Evolutionary conservation across 2,329 filamentous ascomycete genomes (phyloP).

Genomic region (Alternaria arborescens): DNA sequence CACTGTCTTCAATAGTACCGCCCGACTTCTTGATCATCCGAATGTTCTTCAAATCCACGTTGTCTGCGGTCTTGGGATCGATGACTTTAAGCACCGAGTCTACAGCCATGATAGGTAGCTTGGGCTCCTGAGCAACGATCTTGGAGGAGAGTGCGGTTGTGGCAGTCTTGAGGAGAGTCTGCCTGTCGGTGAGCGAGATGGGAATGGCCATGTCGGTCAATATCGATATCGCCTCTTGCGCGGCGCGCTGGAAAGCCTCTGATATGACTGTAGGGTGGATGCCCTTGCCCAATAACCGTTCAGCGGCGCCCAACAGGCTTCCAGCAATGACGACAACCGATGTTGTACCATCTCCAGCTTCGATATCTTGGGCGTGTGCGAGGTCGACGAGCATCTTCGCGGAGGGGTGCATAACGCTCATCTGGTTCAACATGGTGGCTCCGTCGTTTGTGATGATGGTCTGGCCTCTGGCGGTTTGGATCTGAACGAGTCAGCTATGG

Average conservation of each 20-base stretch:
- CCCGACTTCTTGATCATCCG: constrained; percentile 97
- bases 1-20: constrained; percentile 97
- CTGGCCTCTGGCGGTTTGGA: constrained; percentile 93
- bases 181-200: constrained; percentile 85
- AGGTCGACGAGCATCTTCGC: constrained; percentile 99
- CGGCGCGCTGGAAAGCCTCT: constrained; percentile 95
- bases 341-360: constrained; percentile 97
- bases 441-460: constrained; percentile 99
- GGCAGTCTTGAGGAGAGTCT: constrained; percentile 92
- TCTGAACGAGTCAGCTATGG: constrained; percentile 57
- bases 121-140: constrained; percentile 97
- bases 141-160: constrained; percentile 98
- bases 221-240: constrained; percentile 84
- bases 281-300: constrained; percentile 84
- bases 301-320: constrained; percentile 90
- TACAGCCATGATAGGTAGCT: constrained; percentile 96
- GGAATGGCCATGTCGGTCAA: constrained; percentile 96
- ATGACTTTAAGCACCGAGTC: constrained; percentile 96
- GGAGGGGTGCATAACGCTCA: constrained; percentile 99
- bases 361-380: constrained; percentile 95
- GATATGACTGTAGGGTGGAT: constrained; percentile 98
- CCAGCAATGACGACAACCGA: constrained; percentile 98
- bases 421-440: constrained; percentile 98
- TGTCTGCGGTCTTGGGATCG: constrained; percentile 93
- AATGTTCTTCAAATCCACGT: constrained; percentile 96